Base-by-base conservation (phyloP, 2,329 filamentous ascomycete species). In the Nothomitra cinnamomea region DNA sequence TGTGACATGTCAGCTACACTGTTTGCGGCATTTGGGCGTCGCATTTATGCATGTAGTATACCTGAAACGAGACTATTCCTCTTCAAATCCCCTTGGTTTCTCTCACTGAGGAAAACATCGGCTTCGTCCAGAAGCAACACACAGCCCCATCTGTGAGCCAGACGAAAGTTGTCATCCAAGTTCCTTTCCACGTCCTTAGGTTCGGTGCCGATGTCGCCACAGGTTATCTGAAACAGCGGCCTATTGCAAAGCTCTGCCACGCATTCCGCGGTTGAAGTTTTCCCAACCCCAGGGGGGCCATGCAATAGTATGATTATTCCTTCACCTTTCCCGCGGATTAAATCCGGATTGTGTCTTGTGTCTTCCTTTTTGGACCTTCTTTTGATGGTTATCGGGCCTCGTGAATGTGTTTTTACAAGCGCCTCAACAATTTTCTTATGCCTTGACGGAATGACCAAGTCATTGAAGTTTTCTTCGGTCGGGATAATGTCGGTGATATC, bases 221-320 rank as follows among this genome's bases (percentile, higher is more conserved):
- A 85, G 1, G 82, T 85, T 21, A 87, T 85, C 73, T 85, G 85
- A 65, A 94, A 94, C 0, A 94, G 69, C 0, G 87, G 87, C 53
- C 84, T 84, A 61, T 83, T 82, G 53, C 92, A 78, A 13, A 89
- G 74, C 63, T 94, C 87, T 8, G 85, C 85, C 57, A 94, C 90
- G 10, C 83, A 83, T 64, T 94, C 87, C 1, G 85, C 87, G 0
- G 87, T 94, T 4, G 94, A 73, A 0, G 87, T 94, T 69, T 94
- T 94, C 51, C 87, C 88, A 0, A 87, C 90, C n/a, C 87, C 88
- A 0, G 88, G 87, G 2, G 86, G 85, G 2, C 87, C 87, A 60
- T 94, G 87, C 0, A 94, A 75, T 1, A 94, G 83, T 38, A 78
- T 74, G 38, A 94, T 87, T 13, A 94, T 78, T 0, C 88, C 87